These are phyloP conservation scores for Fusarium longipes DNA, from an alignment of 2,329 filamentous ascomycete species.

Conservation along the genomic window DNA sequence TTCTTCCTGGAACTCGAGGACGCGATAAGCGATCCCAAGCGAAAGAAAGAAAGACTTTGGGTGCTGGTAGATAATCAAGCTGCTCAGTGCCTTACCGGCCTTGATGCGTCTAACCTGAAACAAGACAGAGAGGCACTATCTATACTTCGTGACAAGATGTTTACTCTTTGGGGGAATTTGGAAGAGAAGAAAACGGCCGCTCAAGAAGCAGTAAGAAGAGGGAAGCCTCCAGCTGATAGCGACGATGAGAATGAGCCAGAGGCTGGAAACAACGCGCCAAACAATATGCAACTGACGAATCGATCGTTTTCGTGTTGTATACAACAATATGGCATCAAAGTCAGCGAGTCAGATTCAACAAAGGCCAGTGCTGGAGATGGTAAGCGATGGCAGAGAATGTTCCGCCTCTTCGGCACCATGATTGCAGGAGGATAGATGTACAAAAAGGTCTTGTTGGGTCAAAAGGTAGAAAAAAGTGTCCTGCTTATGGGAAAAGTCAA, in stretches of 20 bases:
- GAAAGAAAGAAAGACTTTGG: slow-evolving; percentile 66
- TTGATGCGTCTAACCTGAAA: slow-evolving; percentile 67
- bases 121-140: slow-evolving; percentile 60
- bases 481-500: neutral
- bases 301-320: slow-evolving; percentile 77
- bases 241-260: slow-evolving; percentile 46
- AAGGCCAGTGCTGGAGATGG: slow-evolving; percentile 59
- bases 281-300: slow-evolving; percentile 55
- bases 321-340: slow-evolving; percentile 73
- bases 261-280: slow-evolving; percentile 1
- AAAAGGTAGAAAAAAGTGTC: neutral
- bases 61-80: slow-evolving; percentile 72
- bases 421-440: slow-evolving; percentile 53
- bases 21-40: slow-evolving; percentile 53
- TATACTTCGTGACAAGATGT: slow-evolving; percentile 75
- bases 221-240: slow-evolving; percentile 55
- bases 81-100: slow-evolving; percentile 60
- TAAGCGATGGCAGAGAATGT: slow-evolving; percentile 70
- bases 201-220: slow-evolving; percentile 42
- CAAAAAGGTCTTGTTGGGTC: neutral
- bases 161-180: slow-evolving; percentile 85
- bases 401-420: slow-evolving; percentile 72
- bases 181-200: slow-evolving; percentile 65
- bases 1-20: slow-evolving; percentile 86
- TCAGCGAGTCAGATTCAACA: slow-evolving; percentile 53